Percentiles rank a stretch among this genome's conserved stretches.
Conservation (phyloP, 768 basidiomycete species). For the Mycena filopes region DNA sequence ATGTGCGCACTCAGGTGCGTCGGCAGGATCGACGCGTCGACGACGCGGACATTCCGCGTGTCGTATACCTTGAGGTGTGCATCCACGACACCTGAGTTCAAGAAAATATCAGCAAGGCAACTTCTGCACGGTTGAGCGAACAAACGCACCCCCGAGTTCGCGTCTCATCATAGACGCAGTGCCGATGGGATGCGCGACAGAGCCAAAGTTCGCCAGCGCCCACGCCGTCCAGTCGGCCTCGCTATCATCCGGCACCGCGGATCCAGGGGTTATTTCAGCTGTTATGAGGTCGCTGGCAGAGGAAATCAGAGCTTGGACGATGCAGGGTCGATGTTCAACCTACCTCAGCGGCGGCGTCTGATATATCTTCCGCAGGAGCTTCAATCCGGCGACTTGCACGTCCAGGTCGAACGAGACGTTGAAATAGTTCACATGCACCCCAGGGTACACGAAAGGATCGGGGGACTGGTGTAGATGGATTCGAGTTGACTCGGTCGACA, state of each 20-base stretch:
- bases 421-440: slow-evolving; percentile 63
- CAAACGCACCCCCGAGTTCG: slow-evolving; percentile 46
- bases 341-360: slow-evolving; percentile 54
- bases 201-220: slow-evolving; percentile 50
- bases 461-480: slow-evolving; percentile 43
- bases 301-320: not conserved
- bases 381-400: slow-evolving; percentile 58
- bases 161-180: slow-evolving; percentile 54
- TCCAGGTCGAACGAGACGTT: slow-evolving; percentile 58
- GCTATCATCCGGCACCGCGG: slow-evolving; percentile 52
- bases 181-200: slow-evolving; percentile 59
- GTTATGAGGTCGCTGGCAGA: slow-evolving; percentile 45
- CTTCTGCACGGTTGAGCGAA: not conserved
- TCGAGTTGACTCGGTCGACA: not conserved
- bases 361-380: slow-evolving; percentile 55
- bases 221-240: slow-evolving; percentile 54
- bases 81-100: slow-evolving; percentile 59
- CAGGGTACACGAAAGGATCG: slow-evolving; percentile 59
- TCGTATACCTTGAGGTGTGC: slow-evolving; percentile 58
- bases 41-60: slow-evolving; percentile 59
- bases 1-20: slow-evolving; percentile 58
- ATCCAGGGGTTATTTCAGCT: slow-evolving; percentile 56
- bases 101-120: slow-evolving; percentile 2
- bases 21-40: slow-evolving; percentile 61
- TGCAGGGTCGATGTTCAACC: not conserved